Evolutionary conservation across 176 grass and related monocot species (phyloP).

Genomic region (Carex cristatella): DNA sequence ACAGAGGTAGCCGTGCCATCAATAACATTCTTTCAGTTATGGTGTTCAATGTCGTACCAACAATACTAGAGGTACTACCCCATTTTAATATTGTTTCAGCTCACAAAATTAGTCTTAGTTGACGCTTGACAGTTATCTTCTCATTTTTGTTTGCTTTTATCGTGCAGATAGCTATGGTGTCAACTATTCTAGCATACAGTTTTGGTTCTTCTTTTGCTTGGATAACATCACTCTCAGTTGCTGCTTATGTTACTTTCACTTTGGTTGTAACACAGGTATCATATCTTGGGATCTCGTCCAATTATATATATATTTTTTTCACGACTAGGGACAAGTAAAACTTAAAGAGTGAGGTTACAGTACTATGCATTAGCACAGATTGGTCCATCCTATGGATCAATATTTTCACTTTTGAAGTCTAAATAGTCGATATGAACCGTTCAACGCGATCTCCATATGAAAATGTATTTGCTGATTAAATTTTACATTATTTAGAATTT

Average conservation of each 20-base stretch:
- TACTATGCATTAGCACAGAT: too few relatives aligned
- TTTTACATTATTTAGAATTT: too few relatives aligned
- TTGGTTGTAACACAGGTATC: slow-evolving; percentile 82
- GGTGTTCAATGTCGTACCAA: slow-evolving; percentile 95
- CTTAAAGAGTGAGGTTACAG: too few relatives aligned
- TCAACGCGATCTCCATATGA: too few relatives aligned
- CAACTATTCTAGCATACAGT: slow-evolving; percentile 88
- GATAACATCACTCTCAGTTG: slow-evolving; percentile 97
- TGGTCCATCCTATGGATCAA: too few relatives aligned
- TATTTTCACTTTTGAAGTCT: too few relatives aligned
- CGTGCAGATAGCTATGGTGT: slow-evolving; percentile 89
- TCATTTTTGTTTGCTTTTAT: slow-evolving; percentile 23
- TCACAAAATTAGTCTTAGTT: neutral
- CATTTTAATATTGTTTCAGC: slow-evolving; percentile 3
- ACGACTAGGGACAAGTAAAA: neutral
- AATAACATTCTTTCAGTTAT: slow-evolving; percentile 88
- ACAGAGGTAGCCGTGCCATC: slow-evolving; percentile 92
- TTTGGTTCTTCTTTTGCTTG: slow-evolving; percentile 96
- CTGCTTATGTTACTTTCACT: slow-evolving; percentile 88
- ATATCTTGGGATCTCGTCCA: neutral
- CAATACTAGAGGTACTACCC: slow-evolving; percentile 75
- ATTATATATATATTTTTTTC: neutral
- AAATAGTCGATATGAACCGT: too few relatives aligned
- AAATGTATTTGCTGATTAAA: too few relatives aligned
- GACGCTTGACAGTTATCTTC: slow-evolving; percentile 14